phyloP scores from a whole-genome alignment of 2,329 filamentous ascomycete genomes.

The Calonectria leucothoes region DNA sequence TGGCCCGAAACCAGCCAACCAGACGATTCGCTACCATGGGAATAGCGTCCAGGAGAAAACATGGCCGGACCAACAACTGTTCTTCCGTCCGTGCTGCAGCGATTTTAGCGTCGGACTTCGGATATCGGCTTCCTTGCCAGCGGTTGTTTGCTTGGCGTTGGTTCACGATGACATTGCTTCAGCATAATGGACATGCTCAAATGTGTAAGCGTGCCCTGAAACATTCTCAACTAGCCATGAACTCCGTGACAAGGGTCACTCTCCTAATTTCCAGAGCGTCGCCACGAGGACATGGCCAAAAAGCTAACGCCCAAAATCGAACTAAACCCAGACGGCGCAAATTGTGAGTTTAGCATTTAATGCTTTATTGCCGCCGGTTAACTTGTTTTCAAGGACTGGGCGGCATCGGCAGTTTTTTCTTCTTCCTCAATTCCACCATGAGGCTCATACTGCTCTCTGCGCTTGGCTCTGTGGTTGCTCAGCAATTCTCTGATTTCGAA shows the following conservation, averaged over 20 bases:
- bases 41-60: not conserved
- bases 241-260: too few relatives aligned
- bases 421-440: not conserved
- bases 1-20: not conserved
- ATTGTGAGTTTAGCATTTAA: too few relatives aligned
- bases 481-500: not conserved
- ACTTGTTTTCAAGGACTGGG: not conserved
- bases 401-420: not conserved
- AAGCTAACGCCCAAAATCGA: too few relatives aligned
- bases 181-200: not conserved
- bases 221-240: not conserved
- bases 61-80: not conserved
- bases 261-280: too few relatives aligned
- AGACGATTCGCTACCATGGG: not conserved
- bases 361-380: not conserved
- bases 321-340: too few relatives aligned
- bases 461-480: not conserved
- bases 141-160: not conserved
- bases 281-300: too few relatives aligned
- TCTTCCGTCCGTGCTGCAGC: not conserved
- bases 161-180: not conserved
- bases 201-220: not conserved
- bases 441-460: not conserved
- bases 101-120: not conserved
- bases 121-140: not conserved